phyloP scores from a whole-genome alignment of 768 basidiomycete genomes.

The Tulasnella sp. region DNA sequence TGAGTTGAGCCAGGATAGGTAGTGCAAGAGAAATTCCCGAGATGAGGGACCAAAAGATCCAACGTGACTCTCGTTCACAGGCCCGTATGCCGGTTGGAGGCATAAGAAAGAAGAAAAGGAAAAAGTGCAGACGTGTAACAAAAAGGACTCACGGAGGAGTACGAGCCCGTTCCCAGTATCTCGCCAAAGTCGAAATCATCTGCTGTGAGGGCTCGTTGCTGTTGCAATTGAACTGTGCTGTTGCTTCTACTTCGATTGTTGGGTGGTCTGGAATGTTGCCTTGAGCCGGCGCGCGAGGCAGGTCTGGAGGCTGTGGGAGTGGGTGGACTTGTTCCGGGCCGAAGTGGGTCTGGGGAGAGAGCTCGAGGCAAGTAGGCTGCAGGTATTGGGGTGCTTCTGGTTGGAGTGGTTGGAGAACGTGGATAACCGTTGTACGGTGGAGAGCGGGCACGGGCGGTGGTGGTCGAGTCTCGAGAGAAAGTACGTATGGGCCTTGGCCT shows the following conservation, averaged over 20 bases:
- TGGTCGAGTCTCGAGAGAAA: slow-evolving; percentile 19
- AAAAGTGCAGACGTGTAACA: neutral
- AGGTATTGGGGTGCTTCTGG: slow-evolving; percentile 6
- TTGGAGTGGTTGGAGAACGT: slow-evolving; percentile 20
- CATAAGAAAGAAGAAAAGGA: neutral
- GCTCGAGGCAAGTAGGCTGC: slow-evolving; percentile 20
- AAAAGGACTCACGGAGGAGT: slow-evolving; percentile 60
- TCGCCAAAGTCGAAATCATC: slow-evolving; percentile 68
- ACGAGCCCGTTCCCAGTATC: slow-evolving; percentile 74
- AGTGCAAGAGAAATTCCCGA: neutral
- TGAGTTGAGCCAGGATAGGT: slow-evolving; percentile 1
- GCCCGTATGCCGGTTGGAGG: neutral
- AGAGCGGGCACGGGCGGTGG: slow-evolving; percentile 1
- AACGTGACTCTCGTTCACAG: neutral
- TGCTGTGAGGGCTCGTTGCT: neutral
- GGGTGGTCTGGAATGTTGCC: slow-evolving; percentile 9
- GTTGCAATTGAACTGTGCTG: neutral
- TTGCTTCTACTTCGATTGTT: slow-evolving; percentile 11
- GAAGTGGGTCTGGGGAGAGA: slow-evolving; percentile 28
- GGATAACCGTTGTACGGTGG: slow-evolving; percentile 2
- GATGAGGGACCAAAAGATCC: neutral
- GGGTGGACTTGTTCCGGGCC: slow-evolving; percentile 5
- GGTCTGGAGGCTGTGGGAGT: slow-evolving; percentile 7
- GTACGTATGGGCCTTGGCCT: slow-evolving; percentile 19
- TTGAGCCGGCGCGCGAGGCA: neutral